Evolutionary conservation across 2,329 filamentous ascomycete species (phyloP).

Genomic region (Cordyceps cateniannulata): DNA sequence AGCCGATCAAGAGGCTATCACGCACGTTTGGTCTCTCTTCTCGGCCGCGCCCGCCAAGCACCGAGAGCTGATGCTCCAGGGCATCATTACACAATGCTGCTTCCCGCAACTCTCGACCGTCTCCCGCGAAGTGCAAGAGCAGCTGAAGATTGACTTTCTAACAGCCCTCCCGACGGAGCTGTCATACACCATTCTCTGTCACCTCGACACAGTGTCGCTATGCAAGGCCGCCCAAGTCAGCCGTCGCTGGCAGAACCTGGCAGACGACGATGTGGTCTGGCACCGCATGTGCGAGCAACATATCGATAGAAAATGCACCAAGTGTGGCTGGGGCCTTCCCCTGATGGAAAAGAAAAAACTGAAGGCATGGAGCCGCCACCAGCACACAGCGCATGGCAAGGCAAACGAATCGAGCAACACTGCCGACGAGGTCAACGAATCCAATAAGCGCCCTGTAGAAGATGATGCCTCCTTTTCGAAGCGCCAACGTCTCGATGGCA

Average conservation of each 20-base stretch:
- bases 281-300: constrained; percentile 96
- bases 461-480: constrained; percentile 28
- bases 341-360: constrained; percentile 82
- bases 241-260: constrained; percentile 75
- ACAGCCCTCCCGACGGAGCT: constrained; percentile 83
- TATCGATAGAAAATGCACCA: constrained; percentile 87
- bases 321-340: constrained; percentile 92
- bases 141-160: constrained; percentile 96
- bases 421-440: constrained; percentile 23
- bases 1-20: constrained; percentile 88
- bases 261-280: constrained; percentile 98
- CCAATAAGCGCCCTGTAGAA: constrained; percentile 28
- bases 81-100: constrained; percentile 93
- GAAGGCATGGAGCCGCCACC: constrained; percentile 79
- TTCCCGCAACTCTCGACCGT: constrained; percentile 95
- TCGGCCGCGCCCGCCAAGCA: constrained; percentile 92
- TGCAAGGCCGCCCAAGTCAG: constrained; percentile 96
- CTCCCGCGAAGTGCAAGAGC: constrained; percentile 81
- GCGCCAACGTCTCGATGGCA: constrained; percentile 24
- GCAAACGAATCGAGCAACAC: constrained; percentile 19
- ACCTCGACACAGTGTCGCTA: constrained; percentile 86
- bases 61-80: constrained; percentile 91
- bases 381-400: constrained; percentile 50
- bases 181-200: constrained; percentile 87
- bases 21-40: constrained; percentile 96